Evolutionary conservation across 2,329 filamentous ascomycete genomes (phyloP).

Genomic region (Colletotrichum orbiculare): DNA sequence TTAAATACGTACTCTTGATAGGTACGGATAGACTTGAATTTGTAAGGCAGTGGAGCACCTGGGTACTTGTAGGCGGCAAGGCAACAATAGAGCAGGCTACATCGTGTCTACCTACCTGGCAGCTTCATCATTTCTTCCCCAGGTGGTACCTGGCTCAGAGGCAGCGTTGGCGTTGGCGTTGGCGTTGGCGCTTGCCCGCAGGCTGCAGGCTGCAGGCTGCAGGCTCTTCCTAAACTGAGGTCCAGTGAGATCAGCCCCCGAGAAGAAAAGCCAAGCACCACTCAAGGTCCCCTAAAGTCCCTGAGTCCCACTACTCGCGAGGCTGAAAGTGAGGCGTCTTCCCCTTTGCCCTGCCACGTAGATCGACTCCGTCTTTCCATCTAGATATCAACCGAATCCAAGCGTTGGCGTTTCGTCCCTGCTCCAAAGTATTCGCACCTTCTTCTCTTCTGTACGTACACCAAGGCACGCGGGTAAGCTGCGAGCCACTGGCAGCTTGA

Average conservation of each 20-base stretch:
- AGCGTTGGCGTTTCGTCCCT: too few species aligned
- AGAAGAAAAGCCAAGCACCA: background rate
- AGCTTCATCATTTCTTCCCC: background rate
- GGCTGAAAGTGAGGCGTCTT: conserved; percentile 24
- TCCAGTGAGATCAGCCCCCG: background rate
- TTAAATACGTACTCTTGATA: background rate
- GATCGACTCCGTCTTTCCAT: background rate
- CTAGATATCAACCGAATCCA: background rate
- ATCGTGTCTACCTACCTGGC: too few species aligned
- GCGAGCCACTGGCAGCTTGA: too few species aligned
- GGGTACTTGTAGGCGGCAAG: too few species aligned
- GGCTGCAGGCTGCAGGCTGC: background rate
- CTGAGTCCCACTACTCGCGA: conserved; percentile 15
- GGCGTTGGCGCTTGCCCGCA: conserved; percentile 17
- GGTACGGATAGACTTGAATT: background rate
- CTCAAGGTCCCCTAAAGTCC: conserved; percentile 10
- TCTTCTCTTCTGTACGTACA: too few species aligned
- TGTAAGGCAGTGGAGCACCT: background rate
- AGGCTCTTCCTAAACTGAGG: background rate
- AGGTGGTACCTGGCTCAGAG: background rate
- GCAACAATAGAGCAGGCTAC: too few species aligned
- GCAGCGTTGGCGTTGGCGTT: conserved; percentile 13
- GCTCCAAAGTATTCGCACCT: too few species aligned
- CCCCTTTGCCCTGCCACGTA: background rate
- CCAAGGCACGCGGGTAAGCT: too few species aligned